A percentile compares a stretch with the other conserved stretches of the same genome.
phyloP scores from a whole-genome alignment of 352 stramenopile species.

The Discostella stelligera region DNA sequence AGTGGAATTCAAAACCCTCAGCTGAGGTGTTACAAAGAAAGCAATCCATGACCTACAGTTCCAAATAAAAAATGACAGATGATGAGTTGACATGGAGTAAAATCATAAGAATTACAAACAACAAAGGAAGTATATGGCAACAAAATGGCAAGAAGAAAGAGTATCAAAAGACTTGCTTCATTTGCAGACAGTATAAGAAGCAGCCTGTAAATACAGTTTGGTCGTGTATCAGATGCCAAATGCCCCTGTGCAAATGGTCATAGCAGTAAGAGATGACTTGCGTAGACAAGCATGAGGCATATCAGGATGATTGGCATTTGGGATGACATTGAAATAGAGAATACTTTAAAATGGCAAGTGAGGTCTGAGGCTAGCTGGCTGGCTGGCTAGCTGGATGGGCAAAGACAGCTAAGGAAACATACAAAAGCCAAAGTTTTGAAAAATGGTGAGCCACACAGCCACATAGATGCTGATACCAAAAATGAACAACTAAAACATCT shows the following conservation, averaged over 20 bases:
- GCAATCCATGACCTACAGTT: neutral
- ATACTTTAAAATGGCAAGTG: neutral
- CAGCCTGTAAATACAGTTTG: neutral
- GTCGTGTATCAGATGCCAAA: neutral
- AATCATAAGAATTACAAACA: neutral
- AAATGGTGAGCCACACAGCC: no score
- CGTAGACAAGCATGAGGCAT: neutral
- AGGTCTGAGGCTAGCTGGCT: no score
- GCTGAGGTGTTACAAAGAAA: neutral
- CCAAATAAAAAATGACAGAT: neutral
- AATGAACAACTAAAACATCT: no score
- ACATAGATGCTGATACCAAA: no score
- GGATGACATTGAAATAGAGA: neutral
- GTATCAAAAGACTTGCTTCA: slow-evolving; percentile 5
- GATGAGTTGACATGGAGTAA: no score
- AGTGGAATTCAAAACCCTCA: neutral
- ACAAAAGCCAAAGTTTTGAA: no score
- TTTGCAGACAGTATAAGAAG: slow-evolving; percentile 2
- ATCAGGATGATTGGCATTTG: neutral
- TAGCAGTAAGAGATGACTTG: neutral
- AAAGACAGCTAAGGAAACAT: no score
- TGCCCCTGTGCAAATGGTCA: neutral
- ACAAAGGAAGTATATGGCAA: neutral
- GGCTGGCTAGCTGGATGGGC: no score
- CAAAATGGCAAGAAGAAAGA: neutral